These are phyloP conservation scores for Phaeosphaeria sp. DNA, from an alignment of 2,329 filamentous ascomycete species.

Conservation along the genomic window DNA sequence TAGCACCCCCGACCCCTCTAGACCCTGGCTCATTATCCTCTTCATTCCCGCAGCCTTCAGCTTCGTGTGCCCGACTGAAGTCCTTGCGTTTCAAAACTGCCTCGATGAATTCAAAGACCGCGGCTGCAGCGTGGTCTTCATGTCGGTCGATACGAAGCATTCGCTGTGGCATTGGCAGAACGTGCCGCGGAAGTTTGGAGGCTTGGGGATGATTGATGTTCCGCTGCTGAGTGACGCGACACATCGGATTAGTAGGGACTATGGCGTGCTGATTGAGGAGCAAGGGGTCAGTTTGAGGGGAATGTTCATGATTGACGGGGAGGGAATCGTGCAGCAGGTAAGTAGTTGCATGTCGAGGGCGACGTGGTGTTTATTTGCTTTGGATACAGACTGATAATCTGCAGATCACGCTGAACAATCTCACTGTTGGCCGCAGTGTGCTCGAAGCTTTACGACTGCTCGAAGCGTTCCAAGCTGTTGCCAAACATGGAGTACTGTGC, in stretches of 20 bases:
- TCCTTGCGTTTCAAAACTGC: slow-evolving; percentile 39
- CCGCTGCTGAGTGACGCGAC: slow-evolving; percentile 36
- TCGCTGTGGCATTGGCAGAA: slow-evolving; percentile 40
- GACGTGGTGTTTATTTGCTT: not conserved
- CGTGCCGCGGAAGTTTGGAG: slow-evolving; percentile 36
- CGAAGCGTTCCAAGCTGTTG: slow-evolving; percentile 40
- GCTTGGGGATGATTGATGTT: slow-evolving; percentile 35
- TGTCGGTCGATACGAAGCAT: slow-evolving; percentile 41
- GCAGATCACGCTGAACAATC: slow-evolving; percentile 37
- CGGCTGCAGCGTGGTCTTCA: slow-evolving; percentile 33
- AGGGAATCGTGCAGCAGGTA: slow-evolving; percentile 38
- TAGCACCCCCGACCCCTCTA: slow-evolving; percentile 7
- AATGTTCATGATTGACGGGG: slow-evolving; percentile 38
- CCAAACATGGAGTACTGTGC: slow-evolving; percentile 38
- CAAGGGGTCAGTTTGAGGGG: slow-evolving; percentile 36
- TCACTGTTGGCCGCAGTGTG: slow-evolving; percentile 38
- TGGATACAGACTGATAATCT: not conserved
- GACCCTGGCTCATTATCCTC: slow-evolving; percentile 37
- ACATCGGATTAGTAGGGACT: slow-evolving; percentile 36
- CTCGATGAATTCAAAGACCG: slow-evolving; percentile 36
- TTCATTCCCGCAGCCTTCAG: slow-evolving; percentile 42
- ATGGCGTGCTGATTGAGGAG: slow-evolving; percentile 38
- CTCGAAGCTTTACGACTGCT: slow-evolving; percentile 39
- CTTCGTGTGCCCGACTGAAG: slow-evolving; percentile 41
- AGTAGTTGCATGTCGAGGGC: not conserved